These are phyloP conservation scores for Chalciporus piperatus DNA, from an alignment of 768 basidiomycete genomes.

Conservation along the genomic window DNA sequence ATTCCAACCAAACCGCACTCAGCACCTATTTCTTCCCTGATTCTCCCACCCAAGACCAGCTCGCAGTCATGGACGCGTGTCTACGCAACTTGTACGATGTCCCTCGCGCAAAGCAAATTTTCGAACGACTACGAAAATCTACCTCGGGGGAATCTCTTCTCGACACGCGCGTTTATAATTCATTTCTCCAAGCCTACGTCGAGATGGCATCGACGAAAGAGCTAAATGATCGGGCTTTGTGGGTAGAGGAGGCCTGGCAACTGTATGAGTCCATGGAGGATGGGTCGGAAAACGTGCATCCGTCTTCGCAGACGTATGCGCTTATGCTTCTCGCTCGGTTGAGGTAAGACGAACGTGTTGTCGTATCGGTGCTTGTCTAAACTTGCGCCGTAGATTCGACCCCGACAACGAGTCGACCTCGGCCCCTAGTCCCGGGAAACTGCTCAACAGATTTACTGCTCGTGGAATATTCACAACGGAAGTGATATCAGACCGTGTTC, in stretches of 20 bases:
- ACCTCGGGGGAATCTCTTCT: slow-evolving; percentile 45
- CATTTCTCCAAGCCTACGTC: slow-evolving; percentile 63
- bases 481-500: slow-evolving; percentile 57
- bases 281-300: slow-evolving; percentile 43
- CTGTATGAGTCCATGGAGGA: slow-evolving; percentile 59
- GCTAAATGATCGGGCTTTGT: slow-evolving; percentile 41
- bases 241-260: slow-evolving; percentile 61
- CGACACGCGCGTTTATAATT: slow-evolving; percentile 53
- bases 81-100: slow-evolving; percentile 74
- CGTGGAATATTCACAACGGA: slow-evolving; percentile 48
- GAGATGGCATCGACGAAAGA: slow-evolving; percentile 54
- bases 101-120: slow-evolving; percentile 70
- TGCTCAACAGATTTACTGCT: slow-evolving; percentile 46
- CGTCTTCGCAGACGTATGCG: slow-evolving; percentile 63
- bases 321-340: slow-evolving; percentile 60
- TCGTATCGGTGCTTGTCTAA: slow-evolving; percentile 11
- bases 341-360: slow-evolving; percentile 37
- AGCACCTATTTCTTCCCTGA: slow-evolving; percentile 61
- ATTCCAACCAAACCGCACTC: slow-evolving; percentile 32
- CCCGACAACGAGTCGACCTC: slow-evolving; percentile 28
- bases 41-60: slow-evolving; percentile 61
- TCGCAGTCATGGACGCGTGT: slow-evolving; percentile 83
- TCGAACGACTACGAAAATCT: slow-evolving; percentile 54
- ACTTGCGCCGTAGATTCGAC: slow-evolving; percentile 34
- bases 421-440: slow-evolving; percentile 18